Conservation (phyloP, 1,139 yeast genomes). For the Pneumocystis canis region DNA sequence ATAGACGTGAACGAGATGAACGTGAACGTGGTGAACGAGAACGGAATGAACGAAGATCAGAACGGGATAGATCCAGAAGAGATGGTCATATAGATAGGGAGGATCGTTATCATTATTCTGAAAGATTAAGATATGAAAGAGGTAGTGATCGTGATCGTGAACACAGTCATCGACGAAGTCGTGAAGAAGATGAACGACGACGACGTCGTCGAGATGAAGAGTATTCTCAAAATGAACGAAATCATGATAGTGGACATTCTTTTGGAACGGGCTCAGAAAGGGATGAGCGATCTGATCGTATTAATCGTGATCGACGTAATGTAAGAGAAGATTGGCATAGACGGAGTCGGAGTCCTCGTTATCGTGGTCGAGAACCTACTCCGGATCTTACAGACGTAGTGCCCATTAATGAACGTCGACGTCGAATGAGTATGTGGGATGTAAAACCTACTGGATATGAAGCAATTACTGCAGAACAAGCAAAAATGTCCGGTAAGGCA, state of each 20-base stretch:
- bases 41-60: not conserved
- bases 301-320: not conserved
- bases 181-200: conserved; percentile 3
- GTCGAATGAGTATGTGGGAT: conserved; percentile 57
- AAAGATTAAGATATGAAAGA: conserved; percentile 5
- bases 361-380: conserved; percentile 7
- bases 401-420: conserved; percentile 32
- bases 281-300: not conserved
- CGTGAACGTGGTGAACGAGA: conserved; percentile 4
- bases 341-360: conserved; percentile 11
- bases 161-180: conserved; percentile 3
- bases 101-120: not conserved
- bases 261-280: conserved; percentile 3
- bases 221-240: conserved; percentile 2
- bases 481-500: conserved; percentile 52
- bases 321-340: conserved; percentile 1
- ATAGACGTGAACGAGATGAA: conserved; percentile 4
- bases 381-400: conserved; percentile 24
- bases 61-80: conserved; percentile 4
- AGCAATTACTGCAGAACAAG: conserved; percentile 58
- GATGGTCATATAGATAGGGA: not conserved
- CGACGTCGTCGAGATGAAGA: conserved; percentile 4
- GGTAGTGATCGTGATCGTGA: conserved; percentile 1
- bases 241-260: conserved; percentile 4
- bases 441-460: conserved; percentile 62